Base-by-base conservation (phyloP, 306 rosid species). In the Vigna trinervia region DNA sequence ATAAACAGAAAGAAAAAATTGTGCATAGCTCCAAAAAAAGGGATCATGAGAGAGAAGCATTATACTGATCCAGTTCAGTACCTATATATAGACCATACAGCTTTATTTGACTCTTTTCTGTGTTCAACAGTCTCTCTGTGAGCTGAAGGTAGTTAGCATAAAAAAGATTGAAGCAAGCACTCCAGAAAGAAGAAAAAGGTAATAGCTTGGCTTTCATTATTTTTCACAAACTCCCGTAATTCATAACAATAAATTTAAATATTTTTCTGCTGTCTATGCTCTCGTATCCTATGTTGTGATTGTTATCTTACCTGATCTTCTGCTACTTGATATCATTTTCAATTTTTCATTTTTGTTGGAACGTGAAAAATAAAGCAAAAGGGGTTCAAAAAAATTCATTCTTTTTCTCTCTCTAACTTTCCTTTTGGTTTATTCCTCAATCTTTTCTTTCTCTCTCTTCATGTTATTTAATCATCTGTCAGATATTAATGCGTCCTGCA, bases 401-500 rank as follows among this genome's bases (percentile, higher is more conserved):
- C 36, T 59, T 69, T 59, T 15, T 54, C 67, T 71, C 51, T 72
- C 45, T 64, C 65, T 52, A 65, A 19, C 71, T 50, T 71, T 74
- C 62, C 65, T 47, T 69, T 45, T 75, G 54, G 43, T 69, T 74
- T 45, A 52, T 56, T 61, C 23, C 23, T 10, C 73, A 38, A 26
- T 14, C 15, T 51, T 12, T 75, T 67, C 36, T 50, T 13, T 52
- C 59, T 68, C 56, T 84, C 84, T 81, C 87, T 85, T 28, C 48
- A 68, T 69, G 65, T 67, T 79, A 22, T 22, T 66, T 54, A 56
- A 81, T 60, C 71, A 80, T 78, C 65, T 83, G 88, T 88, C 87
- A 89, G 85, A 80, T 82, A 80, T 89, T 81, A 86, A 80, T 88
- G 88, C 81, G 69, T 32, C n/a, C 78, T 61, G 82, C 84, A 77